Evolutionary conservation across 2,329 filamentous ascomycete genomes (phyloP).

Genomic region (Colletotrichum caudatum): DNA sequence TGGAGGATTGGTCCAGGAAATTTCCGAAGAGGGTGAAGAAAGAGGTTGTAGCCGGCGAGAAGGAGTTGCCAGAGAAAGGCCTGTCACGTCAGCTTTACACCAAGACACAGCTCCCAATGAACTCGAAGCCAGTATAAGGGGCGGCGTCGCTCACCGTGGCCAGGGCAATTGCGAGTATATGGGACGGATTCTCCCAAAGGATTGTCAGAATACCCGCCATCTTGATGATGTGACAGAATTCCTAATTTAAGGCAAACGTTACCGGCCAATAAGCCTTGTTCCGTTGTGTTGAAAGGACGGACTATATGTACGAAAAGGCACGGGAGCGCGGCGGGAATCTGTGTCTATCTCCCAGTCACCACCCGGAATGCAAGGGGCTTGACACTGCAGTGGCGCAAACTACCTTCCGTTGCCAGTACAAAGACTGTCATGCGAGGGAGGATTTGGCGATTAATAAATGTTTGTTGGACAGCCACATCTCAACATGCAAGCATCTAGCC

Average conservation of each 20-base stretch:
- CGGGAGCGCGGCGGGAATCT: background rate
- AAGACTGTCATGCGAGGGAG: background rate
- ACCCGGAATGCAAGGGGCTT: background rate
- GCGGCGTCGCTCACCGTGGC: background rate
- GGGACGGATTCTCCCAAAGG: slow-evolving; percentile 1
- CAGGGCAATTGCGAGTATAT: slow-evolving; percentile 6
- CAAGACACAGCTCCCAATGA: too few relatives aligned
- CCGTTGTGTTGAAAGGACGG: background rate
- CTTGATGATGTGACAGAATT: background rate
- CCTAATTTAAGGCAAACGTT: background rate
- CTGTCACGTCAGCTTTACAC: slow-evolving; percentile 2
- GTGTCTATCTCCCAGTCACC: background rate
- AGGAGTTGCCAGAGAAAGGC: slow-evolving; percentile 35
- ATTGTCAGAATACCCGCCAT: background rate
- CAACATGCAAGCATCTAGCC: background rate
- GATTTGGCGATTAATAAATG: background rate
- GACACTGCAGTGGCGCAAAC: background rate
- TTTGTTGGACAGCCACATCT: background rate
- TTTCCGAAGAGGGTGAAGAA: slow-evolving; percentile 50
- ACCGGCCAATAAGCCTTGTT: background rate
- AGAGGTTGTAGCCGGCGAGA: slow-evolving; percentile 47
- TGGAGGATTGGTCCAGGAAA: slow-evolving; percentile 48
- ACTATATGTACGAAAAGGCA: background rate
- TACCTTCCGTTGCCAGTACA: background rate
- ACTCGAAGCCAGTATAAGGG: background rate